Conservation (phyloP, 139 green algal genomes). For the Spirogloea muscicola region DNA sequence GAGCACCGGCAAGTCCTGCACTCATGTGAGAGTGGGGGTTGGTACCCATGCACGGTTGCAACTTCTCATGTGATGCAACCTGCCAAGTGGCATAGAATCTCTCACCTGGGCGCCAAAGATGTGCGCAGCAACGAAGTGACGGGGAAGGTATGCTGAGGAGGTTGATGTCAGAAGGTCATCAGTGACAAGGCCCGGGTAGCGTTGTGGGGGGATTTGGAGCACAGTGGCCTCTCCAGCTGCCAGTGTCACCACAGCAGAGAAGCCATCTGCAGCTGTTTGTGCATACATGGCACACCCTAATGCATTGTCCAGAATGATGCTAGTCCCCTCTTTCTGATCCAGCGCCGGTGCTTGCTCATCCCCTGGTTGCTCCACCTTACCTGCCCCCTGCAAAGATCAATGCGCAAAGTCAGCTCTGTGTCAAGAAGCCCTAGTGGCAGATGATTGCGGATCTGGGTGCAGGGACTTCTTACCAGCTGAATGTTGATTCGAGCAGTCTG, state of each 20-base stretch:
- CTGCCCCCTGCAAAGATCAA: no score
- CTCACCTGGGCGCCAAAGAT: neutral
- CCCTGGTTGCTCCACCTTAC: no score
- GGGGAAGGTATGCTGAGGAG: neutral
- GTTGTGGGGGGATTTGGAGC: slow-evolving; percentile 4
- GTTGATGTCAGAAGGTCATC: neutral
- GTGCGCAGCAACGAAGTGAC: slow-evolving; percentile 31
- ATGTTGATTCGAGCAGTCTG: neutral
- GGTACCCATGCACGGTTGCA: no score
- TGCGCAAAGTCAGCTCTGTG: no score
- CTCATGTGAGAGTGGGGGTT: neutral
- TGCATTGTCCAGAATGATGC: slow-evolving; percentile 20
- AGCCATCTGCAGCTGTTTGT: slow-evolving; percentile 8
- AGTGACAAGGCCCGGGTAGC: neutral
- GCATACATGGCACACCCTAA: slow-evolving; percentile 19
- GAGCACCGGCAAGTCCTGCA: neutral
- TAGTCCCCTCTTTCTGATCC: slow-evolving; percentile 4
- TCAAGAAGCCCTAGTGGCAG: no score
- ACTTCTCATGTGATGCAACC: no score
- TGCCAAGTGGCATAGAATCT: no score
- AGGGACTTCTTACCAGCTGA: no score
- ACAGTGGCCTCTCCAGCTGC: neutral
- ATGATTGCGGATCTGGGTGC: no score
- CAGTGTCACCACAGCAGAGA: neutral
- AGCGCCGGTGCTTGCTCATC: no score